A percentile compares a stretch with the other conserved stretches of the same genome.
Conservation (phyloP, 2,329 filamentous ascomycete genomes). For the Dothistroma pini region DNA sequence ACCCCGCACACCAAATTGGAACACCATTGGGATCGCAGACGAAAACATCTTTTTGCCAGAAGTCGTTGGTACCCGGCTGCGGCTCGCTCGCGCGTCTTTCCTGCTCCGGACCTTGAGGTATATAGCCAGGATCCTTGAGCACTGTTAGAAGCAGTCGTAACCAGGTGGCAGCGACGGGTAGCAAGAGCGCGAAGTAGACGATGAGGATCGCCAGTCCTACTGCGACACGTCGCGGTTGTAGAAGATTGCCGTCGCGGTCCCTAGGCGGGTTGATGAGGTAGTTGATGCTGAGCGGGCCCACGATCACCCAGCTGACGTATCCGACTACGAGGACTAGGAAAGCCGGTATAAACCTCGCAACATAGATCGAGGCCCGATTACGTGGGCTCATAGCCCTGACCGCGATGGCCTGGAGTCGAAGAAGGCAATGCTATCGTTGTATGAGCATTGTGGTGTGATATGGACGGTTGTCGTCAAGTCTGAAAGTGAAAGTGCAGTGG, state of each 20-base stretch:
- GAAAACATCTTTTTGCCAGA: slow-evolving; percentile 80
- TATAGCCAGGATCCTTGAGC: slow-evolving; percentile 66
- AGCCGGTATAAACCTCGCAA: slow-evolving; percentile 29
- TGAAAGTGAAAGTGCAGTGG: background rate
- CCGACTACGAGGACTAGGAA: slow-evolving; percentile 30
- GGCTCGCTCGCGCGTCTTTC: slow-evolving; percentile 35
- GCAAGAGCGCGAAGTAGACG: slow-evolving; percentile 68
- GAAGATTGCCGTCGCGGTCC: slow-evolving; percentile 8
- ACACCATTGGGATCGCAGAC: slow-evolving; percentile 77
- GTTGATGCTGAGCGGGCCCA: slow-evolving; percentile 54
- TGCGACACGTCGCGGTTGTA: slow-evolving; percentile 43
- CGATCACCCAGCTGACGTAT: slow-evolving; percentile 31
- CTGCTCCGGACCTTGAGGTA: slow-evolving; percentile 56
- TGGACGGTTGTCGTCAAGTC: background rate
- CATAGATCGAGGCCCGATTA: slow-evolving; percentile 23
- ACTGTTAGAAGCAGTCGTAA: slow-evolving; percentile 67
- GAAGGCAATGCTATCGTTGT: background rate
- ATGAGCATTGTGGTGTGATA: background rate
- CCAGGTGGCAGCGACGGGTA: slow-evolving; percentile 65
- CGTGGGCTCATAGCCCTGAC: slow-evolving; percentile 12
- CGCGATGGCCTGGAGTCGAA: background rate
- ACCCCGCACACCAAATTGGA: slow-evolving; percentile 83
- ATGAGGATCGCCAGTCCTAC: slow-evolving; percentile 67
- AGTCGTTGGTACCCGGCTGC: slow-evolving; percentile 65
- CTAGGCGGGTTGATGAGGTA: slow-evolving; percentile 59